Base-by-base conservation (phyloP, 1,284 basidiomycete genomes). In the Boletellus deceptivus region DNA sequence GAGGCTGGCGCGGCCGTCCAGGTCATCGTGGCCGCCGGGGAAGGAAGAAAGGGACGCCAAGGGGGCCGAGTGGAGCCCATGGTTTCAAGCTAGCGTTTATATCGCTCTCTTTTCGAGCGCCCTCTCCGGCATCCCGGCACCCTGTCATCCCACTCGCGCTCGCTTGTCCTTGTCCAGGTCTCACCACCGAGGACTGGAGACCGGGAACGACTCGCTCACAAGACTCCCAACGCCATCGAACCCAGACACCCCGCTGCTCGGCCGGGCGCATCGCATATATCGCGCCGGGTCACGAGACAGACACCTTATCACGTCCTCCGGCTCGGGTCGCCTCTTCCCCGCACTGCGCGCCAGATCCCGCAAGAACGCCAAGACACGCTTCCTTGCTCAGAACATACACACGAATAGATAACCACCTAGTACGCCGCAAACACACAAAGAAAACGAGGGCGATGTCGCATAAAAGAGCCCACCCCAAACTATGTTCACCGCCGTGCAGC, bases 1-100 rank as follows among this genome's bases (percentile, higher is more conserved):
- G 65, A 70, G 29, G 60, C 49, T n/a, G 68, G 67, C 7, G 55
- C 59, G 20, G 64, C 55, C 25, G 48, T 44, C 65, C 64, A 68
- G 33, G 64, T 64, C 67, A 65, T 69, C 41, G 3, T 48, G 33
- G 45, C 27, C 18, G 29, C 38, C 36, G 24, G 25, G 22, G 40
- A 44, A 52, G 33, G 38, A 24, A 29, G 17, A 37, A 43, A 39
- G 46, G 29, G 29, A 31, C 29, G 11, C 29, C 29, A 31, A 31
- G 29, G 7, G 27, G 7, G 7, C 27, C 22, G 27, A 8, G 52
- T 50, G 54, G 60, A 58, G 60, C 35, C 22, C 43, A 40, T 8
- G n/a, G 45, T 13, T 34, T 25, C 52, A 45, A 40, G 25, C 31
- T n/a, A 49, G 29, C 45, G 52, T 61, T 53, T 63, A 62, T 62